Conservation (phyloP, 306 rosid genomes). For the Arachis hypogaea region DNA sequence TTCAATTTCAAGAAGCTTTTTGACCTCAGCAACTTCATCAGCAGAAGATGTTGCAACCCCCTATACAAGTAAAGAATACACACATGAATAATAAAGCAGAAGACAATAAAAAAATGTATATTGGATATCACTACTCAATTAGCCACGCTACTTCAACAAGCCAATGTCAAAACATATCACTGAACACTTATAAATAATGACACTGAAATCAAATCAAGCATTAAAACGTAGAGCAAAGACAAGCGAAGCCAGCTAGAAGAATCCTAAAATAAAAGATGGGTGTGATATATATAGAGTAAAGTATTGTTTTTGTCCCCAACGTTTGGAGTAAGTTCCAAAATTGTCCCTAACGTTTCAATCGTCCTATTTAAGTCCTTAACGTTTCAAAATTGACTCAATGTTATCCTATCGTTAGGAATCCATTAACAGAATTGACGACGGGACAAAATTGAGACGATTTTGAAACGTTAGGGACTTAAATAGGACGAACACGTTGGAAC, state of each 20-base stretch:
- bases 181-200: not conserved
- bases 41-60: slow-evolving; percentile 41
- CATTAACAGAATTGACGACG: too few relatives aligned
- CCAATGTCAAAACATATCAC: not conserved
- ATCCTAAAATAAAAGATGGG: not conserved
- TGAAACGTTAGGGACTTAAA: too few relatives aligned
- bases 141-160: slow-evolving; percentile 7
- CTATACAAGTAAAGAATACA: slow-evolving; percentile 40
- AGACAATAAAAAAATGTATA: not conserved
- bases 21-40: slow-evolving; percentile 58
- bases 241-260: not conserved
- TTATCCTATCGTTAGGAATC: too few relatives aligned
- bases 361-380: too few relatives aligned
- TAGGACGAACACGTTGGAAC: too few relatives aligned
- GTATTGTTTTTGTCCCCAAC: too few relatives aligned
- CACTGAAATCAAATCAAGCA: not conserved
- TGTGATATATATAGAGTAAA: not conserved
- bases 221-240: not conserved
- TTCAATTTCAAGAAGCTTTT: slow-evolving; percentile 63
- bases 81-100: not conserved
- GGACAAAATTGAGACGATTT: too few relatives aligned
- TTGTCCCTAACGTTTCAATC: too few relatives aligned
- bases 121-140: not conserved
- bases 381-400: too few relatives aligned
- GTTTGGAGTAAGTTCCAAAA: too few relatives aligned